Evolutionary conservation across 2,329 filamentous ascomycete genomes (phyloP).

Genomic region (Sarocladium oryzae): DNA sequence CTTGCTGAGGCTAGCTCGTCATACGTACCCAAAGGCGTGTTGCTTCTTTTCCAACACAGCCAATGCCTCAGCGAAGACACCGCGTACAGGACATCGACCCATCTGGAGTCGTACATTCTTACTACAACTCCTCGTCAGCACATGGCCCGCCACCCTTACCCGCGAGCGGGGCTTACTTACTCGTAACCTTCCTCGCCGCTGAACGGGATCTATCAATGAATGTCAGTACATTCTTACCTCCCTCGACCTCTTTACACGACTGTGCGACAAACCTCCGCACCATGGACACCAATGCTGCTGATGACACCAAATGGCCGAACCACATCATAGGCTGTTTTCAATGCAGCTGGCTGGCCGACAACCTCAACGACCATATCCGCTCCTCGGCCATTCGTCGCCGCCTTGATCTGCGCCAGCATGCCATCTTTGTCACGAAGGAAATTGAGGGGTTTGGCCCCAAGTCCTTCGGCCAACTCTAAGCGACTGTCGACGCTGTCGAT

Average conservation of each 20-base stretch:
- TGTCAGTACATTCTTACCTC: slow-evolving; percentile 16
- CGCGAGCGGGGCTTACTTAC: slow-evolving; percentile 25
- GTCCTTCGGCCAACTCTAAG: slow-evolving; percentile 61
- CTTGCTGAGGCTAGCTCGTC: no score
- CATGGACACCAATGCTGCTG: slow-evolving; percentile 71
- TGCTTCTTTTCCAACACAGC: slow-evolving; percentile 60
- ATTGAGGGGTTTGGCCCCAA: slow-evolving; percentile 81
- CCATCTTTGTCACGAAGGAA: slow-evolving; percentile 61
- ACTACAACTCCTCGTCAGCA: slow-evolving; percentile 24
- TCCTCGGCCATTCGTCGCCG: slow-evolving; percentile 71
- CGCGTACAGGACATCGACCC: slow-evolving; percentile 69
- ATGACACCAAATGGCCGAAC: slow-evolving; percentile 67
- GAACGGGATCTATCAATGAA: slow-evolving; percentile 53
- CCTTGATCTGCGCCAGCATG: slow-evolving; percentile 62
- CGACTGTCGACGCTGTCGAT: slow-evolving; percentile 72
- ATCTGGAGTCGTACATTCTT: slow-evolving; percentile 71
- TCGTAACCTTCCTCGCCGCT: slow-evolving; percentile 55
- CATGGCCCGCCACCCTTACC: no score
- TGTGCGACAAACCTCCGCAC: slow-evolving; percentile 51
- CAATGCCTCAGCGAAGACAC: slow-evolving; percentile 60
- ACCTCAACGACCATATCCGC: slow-evolving; percentile 82
- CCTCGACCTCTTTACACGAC: no score
- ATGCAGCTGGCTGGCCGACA: slow-evolving; percentile 62
- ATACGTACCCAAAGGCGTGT: slow-evolving; percentile 55
- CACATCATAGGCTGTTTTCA: slow-evolving; percentile 65